These are phyloP conservation scores for Cutaneotrichosporon daszewskae DNA, from an alignment of 1,284 basidiomycete genomes.

Conservation along the genomic window DNA sequence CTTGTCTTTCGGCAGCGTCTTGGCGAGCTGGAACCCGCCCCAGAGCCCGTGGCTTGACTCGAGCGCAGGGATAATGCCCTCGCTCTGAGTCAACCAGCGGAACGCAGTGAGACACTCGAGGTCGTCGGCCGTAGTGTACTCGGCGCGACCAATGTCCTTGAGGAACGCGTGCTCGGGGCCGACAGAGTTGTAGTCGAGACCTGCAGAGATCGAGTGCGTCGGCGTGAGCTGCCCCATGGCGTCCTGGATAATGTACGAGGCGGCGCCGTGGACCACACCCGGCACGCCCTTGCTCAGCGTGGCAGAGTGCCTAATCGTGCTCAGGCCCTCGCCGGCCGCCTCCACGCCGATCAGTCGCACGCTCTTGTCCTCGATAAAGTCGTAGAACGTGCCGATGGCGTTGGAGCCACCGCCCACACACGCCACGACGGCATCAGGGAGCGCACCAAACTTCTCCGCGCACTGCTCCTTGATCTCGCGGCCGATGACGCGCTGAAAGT, in stretches of 20 bases:
- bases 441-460: slow-evolving; percentile 64
- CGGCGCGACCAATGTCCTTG: slow-evolving; percentile 87
- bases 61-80: slow-evolving; percentile 96
- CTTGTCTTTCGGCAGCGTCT: slow-evolving; percentile 72
- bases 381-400: slow-evolving; percentile 93
- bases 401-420: slow-evolving; percentile 98
- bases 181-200: slow-evolving; percentile 55
- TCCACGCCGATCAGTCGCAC: slow-evolving; percentile 89
- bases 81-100: slow-evolving; percentile 79
- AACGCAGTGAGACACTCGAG: slow-evolving; percentile 90
- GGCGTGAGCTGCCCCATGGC: slow-evolving; percentile 87
- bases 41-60: slow-evolving; percentile 96
- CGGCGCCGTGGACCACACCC: slow-evolving; percentile 89
- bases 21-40: slow-evolving; percentile 80
- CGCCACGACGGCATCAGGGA: slow-evolving; percentile 91
- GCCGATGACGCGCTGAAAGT: slow-evolving; percentile 95
- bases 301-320: slow-evolving; percentile 82
- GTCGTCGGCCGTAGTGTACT: slow-evolving; percentile 90
- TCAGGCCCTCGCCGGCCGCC: slow-evolving; percentile 88
- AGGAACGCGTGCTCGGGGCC: slow-evolving; percentile 97
- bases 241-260: slow-evolving; percentile 91
- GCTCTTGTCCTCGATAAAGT: slow-evolving; percentile 79
- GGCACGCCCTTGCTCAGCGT: slow-evolving; percentile 83
- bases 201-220: slow-evolving; percentile 95
- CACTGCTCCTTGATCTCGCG: slow-evolving; percentile 91